Conservation (phyloP, 192 early-diverging fungal genomes). For the Entomortierella lignicola region DNA sequence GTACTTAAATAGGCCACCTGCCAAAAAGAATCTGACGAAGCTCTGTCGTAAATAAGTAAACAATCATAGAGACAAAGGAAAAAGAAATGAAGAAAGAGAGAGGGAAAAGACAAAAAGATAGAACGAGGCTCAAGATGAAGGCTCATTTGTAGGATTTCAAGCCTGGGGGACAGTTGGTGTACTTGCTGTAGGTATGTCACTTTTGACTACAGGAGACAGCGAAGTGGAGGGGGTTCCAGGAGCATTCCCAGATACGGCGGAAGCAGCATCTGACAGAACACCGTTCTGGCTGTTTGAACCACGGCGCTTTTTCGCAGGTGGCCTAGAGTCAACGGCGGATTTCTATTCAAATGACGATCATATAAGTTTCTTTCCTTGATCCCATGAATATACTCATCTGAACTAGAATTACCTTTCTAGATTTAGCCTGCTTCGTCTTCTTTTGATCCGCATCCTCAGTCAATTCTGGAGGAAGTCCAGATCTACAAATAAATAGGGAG, state of each 20-base stretch:
- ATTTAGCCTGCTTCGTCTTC: constrained; percentile 48
- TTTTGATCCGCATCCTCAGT: constrained; percentile 55
- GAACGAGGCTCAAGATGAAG: not conserved
- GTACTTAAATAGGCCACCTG: not conserved
- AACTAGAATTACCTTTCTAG: constrained; percentile 47
- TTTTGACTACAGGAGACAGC: constrained; percentile 12
- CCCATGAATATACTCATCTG: no score
- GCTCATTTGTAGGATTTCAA: constrained; percentile 1
- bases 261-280: not conserved
- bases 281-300: constrained; percentile 15
- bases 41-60: no score
- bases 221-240: not conserved
- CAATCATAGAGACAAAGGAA: constrained; percentile 15
- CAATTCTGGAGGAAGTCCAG: constrained; percentile 51
- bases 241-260: not conserved
- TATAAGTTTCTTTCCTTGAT: no score
- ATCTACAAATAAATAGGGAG: constrained; percentile 17
- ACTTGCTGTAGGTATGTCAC: constrained; percentile 8
- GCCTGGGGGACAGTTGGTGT: constrained; percentile 15
- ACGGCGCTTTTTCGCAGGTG: constrained; percentile 51
- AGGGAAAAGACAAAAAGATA: constrained; percentile 9
- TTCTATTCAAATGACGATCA: not conserved
- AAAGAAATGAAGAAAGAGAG: constrained; percentile 11
- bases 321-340: constrained; percentile 13
- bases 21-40: not conserved